phyloP scores from a whole-genome alignment of 148 eudicot species.

The Chenopodium suecicum region DNA sequence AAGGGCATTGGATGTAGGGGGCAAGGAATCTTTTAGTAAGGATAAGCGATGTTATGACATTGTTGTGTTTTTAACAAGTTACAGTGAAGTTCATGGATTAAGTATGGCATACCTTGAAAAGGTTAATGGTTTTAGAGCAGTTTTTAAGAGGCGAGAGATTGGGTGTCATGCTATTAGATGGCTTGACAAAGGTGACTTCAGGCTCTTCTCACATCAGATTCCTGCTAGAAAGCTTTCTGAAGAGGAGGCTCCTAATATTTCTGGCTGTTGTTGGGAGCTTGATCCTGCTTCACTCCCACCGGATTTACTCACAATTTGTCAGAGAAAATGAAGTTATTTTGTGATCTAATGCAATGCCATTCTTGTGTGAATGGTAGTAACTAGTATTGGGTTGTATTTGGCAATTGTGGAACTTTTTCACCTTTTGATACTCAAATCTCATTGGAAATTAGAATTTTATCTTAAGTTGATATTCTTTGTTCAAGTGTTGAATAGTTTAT shows the following conservation, averaged over 20 bases:
- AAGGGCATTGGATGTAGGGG: conserved; percentile 33
- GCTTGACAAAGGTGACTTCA: conserved; percentile 54
- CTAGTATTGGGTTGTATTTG: conserved; percentile 13
- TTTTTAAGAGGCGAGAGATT: conserved; percentile 65
- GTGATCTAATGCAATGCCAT: neutral
- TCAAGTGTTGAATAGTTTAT: neutral
- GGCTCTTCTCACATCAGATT: conserved; percentile 82
- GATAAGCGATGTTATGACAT: conserved; percentile 50
- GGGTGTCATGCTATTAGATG: conserved; percentile 66
- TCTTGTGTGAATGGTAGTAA: neutral
- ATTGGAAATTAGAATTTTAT: neutral
- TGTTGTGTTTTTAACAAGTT: conserved; percentile 68
- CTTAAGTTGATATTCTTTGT: neutral
- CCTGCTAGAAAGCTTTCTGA: conserved; percentile 79
- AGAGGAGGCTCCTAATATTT: conserved; percentile 47
- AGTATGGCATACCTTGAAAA: conserved; percentile 83
- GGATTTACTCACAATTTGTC: conserved; percentile 40
- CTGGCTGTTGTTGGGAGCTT: conserved; percentile 79
- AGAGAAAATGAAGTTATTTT: conserved; percentile 13
- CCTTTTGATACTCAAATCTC: neutral
- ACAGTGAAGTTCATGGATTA: conserved; percentile 61
- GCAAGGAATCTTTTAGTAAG: conserved; percentile 11
- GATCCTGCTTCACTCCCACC: conserved; percentile 91
- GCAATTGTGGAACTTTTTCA: neutral
- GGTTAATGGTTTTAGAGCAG: conserved; percentile 68